phyloP scores from a whole-genome alignment of 2,329 filamentous ascomycete species.

The Monosporascus sp. region DNA sequence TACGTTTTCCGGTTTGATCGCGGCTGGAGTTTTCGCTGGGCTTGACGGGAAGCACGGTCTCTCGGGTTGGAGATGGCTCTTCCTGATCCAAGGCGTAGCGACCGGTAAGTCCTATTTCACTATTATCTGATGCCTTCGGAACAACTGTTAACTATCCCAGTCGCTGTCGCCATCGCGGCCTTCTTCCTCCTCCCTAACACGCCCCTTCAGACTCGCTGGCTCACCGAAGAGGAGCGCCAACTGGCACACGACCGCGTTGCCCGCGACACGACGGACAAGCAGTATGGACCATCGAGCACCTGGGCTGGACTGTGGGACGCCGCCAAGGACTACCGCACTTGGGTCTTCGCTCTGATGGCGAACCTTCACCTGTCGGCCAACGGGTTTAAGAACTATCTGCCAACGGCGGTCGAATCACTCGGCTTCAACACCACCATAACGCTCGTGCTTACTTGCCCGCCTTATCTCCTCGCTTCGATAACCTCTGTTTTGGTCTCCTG shows the following conservation, averaged over 20 bases:
- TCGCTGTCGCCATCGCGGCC: constrained; percentile 13
- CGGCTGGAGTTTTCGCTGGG: neutral
- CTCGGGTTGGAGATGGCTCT: neutral
- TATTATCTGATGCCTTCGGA: neutral
- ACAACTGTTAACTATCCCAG: constrained; percentile 4
- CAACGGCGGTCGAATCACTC: constrained; percentile 35
- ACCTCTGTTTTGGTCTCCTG: constrained; percentile 32
- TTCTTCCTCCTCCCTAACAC: constrained; percentile 33
- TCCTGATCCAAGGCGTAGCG: constrained; percentile 4
- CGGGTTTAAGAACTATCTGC: constrained; percentile 24
- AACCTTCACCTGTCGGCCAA: constrained; percentile 34
- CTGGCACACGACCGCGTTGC: constrained; percentile 34
- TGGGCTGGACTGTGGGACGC: constrained; percentile 37
- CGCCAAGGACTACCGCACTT: constrained; percentile 36
- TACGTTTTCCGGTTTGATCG: constrained; percentile 2
- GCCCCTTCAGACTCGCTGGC: constrained; percentile 35
- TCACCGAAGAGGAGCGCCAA: constrained; percentile 37
- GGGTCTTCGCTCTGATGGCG: constrained; percentile 40
- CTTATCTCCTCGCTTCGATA: constrained; percentile 22
- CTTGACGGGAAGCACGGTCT: neutral
- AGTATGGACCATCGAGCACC: constrained; percentile 25
- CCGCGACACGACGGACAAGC: constrained; percentile 27
- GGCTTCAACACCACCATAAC: constrained; percentile 39
- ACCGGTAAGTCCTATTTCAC: constrained; percentile 6
- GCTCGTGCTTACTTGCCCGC: constrained; percentile 42